phyloP scores from a whole-genome alignment of 2,329 filamentous ascomycete species.

The Dactylellina haptotyla region DNA sequence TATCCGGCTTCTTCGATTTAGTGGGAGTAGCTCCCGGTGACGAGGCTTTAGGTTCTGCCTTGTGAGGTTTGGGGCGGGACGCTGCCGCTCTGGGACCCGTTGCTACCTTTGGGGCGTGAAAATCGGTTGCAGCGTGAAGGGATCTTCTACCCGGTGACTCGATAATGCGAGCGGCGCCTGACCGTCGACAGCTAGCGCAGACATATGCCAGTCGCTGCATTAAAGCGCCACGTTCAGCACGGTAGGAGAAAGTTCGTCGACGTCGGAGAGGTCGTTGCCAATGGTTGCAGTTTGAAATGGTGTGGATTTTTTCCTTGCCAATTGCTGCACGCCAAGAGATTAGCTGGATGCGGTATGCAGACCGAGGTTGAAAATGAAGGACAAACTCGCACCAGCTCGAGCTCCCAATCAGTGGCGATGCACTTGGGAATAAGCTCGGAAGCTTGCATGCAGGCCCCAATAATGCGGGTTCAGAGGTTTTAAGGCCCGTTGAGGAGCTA shows the following conservation, averaged over 20 bases:
- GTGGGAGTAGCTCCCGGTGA: no score
- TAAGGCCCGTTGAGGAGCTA: background rate
- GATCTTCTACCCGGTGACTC: conserved; percentile 9
- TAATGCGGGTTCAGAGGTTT: background rate
- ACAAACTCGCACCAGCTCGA: background rate
- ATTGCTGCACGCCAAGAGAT: background rate
- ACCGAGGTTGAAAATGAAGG: background rate
- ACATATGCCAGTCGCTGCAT: conserved; percentile 46
- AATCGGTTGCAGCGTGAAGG: conserved; percentile 13
- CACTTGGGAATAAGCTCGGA: conserved; percentile 36
- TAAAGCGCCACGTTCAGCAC: conserved; percentile 7
- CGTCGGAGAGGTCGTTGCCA: no score
- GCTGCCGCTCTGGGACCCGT: no score
- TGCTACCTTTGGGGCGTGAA: no score
- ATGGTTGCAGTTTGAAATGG: no score
- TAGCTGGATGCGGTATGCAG: background rate
- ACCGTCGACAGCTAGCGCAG: conserved; percentile 42
- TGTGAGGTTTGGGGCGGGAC: no score
- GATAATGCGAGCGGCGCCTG: conserved; percentile 22
- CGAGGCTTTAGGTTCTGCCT: no score
- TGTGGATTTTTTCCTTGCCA: conserved; percentile 7
- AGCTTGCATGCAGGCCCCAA: conserved; percentile 19
- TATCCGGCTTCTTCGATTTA: no score
- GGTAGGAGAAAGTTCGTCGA: background rate
- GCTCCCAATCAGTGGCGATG: conserved; percentile 23